Percentiles rank a stretch among this genome's conserved stretches.
Conservation (phyloP, 2,329 filamentous ascomycete genomes). For the Chalaropsis ovoidea region DNA sequence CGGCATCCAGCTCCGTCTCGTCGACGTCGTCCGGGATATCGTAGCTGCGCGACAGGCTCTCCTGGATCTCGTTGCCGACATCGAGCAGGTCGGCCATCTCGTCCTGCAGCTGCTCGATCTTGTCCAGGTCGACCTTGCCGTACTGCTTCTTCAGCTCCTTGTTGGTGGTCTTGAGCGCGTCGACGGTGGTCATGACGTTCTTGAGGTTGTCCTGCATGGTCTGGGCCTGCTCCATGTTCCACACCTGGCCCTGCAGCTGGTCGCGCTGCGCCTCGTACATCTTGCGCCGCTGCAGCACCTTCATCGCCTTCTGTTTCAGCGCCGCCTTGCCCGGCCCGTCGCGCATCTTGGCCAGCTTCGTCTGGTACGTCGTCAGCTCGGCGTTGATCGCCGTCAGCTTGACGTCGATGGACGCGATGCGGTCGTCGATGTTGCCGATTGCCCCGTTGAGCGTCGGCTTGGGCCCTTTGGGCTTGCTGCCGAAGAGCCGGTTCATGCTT, state of each 20-base stretch:
- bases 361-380: conserved; percentile 79
- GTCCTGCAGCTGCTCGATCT: conserved; percentile 95
- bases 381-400: conserved; percentile 88
- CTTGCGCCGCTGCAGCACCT: conserved; percentile 85
- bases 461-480: conserved; percentile 71
- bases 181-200: conserved; percentile 96
- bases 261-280: conserved; percentile 91
- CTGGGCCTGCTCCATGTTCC: conserved; percentile 98
- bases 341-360: conserved; percentile 82
- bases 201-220: conserved; percentile 99
- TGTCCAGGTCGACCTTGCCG: conserved; percentile 92
- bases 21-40: conserved; percentile 95
- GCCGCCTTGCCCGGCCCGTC: conserved; percentile 89
- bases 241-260: conserved; percentile 85
- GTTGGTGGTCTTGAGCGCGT: conserved; percentile 94
- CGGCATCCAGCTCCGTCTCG: conserved; percentile 90
- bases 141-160: conserved; percentile 90
- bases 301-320: conserved; percentile 87
- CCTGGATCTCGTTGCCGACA: conserved; percentile 95
- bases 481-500: conserved; percentile 90
- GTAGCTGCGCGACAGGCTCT: conserved; percentile 81
- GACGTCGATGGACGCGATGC: conserved; percentile 80
- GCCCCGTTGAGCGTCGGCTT: conserved; percentile 81
- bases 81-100: conserved; percentile 99
- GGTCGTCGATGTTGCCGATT: conserved; percentile 74